A percentile compares a stretch with the other conserved stretches of the same genome.
Evolutionary conservation across 2,329 filamentous ascomycete species (phyloP).

Genomic region (Teratosphaeria nubilosa): DNA sequence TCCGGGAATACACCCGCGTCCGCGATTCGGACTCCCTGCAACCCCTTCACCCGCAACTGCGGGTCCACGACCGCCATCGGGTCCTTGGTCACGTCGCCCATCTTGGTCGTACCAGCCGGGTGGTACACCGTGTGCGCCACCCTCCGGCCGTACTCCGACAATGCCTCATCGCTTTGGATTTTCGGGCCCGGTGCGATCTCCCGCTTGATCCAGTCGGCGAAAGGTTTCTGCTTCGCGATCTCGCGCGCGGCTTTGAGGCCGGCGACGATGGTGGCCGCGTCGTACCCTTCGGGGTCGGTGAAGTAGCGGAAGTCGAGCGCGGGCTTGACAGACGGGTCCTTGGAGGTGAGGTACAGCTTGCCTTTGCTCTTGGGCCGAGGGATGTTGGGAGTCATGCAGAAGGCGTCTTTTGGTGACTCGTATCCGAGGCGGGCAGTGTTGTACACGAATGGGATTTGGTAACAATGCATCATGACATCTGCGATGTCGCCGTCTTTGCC

Average conservation of each 20-base stretch:
- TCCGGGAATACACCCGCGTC: conserved; percentile 83
- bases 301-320: conserved; percentile 85
- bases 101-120: conserved; percentile 80
- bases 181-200: conserved; percentile 70
- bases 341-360: conserved; percentile 64
- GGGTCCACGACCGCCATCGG: conserved; percentile 70
- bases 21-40: conserved; percentile 67
- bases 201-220: conserved; percentile 72
- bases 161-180: conserved; percentile 65
- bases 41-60: conserved; percentile 59
- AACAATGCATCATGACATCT: conserved; percentile 95
- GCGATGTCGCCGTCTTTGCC: conserved; percentile 63
- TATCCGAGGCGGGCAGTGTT: conserved; percentile 75
- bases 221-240: conserved; percentile 64
- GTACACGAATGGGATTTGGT: conserved; percentile 84
- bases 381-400: conserved; percentile 91
- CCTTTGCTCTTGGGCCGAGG: conserved; percentile 71
- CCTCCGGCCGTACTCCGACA: conserved; percentile 70
- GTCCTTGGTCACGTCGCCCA: conserved; percentile 64
- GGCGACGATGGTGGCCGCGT: conserved; percentile 69
- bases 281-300: conserved; percentile 76
- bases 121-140: conserved; percentile 87
- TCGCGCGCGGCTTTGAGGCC: conserved; percentile 69
- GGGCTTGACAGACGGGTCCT: conserved; percentile 67
- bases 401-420: conserved; percentile 60